A percentile compares a stretch with the other conserved stretches of the same genome.
Conservation (phyloP, 768 basidiomycete species). For the Serendipita sp. region DNA sequence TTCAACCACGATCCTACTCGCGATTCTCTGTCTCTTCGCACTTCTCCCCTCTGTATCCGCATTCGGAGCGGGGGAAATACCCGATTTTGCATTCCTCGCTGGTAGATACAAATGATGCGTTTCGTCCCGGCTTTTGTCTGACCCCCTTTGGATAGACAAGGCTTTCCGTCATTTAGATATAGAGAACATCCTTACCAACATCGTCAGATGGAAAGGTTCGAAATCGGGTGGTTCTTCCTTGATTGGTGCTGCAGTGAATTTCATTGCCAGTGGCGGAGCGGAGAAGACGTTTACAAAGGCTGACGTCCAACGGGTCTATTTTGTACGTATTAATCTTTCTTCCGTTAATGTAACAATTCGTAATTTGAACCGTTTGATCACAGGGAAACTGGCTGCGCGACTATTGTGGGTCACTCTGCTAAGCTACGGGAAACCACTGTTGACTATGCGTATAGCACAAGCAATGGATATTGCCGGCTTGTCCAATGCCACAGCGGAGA, state of each 20-base stretch:
- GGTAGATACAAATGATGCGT: slow-evolving; percentile 22
- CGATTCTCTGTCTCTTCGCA: background rate
- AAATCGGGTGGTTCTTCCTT: slow-evolving; percentile 27
- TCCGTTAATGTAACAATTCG: background rate
- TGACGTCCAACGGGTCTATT: slow-evolving; percentile 55
- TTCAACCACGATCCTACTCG: background rate
- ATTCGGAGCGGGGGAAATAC: slow-evolving; percentile 43
- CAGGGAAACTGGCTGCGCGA: slow-evolving; percentile 59
- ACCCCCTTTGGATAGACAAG: slow-evolving; percentile 25
- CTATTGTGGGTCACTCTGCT: slow-evolving; percentile 33
- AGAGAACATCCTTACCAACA: slow-evolving; percentile 46
- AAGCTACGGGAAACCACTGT: background rate
- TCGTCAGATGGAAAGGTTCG: slow-evolving; percentile 40
- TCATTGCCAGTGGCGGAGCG: slow-evolving; percentile 30
- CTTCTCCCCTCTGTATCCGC: slow-evolving; percentile 4
- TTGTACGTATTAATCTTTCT: slow-evolving; percentile 24
- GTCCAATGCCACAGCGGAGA: slow-evolving; percentile 48
- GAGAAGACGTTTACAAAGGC: slow-evolving; percentile 45
- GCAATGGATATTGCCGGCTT: slow-evolving; percentile 60
- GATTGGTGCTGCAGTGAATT: slow-evolving; percentile 33
- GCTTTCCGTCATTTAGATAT: slow-evolving; percentile 68
- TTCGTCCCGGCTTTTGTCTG: background rate
- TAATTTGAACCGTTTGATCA: background rate
- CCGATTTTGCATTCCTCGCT: slow-evolving; percentile 52
- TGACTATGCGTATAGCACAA: slow-evolving; percentile 18